Percentiles rank a stretch among this genome's conserved stretches.
These are phyloP conservation scores for Clavispora asparagi DNA, from an alignment of 805 yeast species.

Conservation along the genomic window DNA sequence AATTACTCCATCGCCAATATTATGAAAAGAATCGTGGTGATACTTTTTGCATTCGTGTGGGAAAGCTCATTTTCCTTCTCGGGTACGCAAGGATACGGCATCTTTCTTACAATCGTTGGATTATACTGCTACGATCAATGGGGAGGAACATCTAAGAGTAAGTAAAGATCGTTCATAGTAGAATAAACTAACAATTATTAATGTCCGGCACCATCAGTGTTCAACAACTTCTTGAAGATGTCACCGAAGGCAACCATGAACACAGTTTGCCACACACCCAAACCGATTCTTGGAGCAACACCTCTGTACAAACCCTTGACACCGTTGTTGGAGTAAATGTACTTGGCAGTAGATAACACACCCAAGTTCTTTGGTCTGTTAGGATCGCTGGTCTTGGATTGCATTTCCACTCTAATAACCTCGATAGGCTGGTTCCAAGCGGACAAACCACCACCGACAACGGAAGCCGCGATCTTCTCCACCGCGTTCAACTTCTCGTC, in stretches of 20 bases:
- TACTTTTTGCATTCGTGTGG: slow-evolving; percentile 58
- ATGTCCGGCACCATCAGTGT: slow-evolving; percentile 37
- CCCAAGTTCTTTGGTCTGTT: slow-evolving; percentile 90
- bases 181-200: slow-evolving; percentile 5
- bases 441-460: slow-evolving; percentile 93
- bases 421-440: slow-evolving; percentile 99
- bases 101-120: slow-evolving; percentile 33
- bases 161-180: not conserved
- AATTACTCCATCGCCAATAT: slow-evolving; percentile 78
- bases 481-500: slow-evolving; percentile 60
- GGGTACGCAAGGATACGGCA: slow-evolving; percentile 30
- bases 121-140: slow-evolving; percentile 39
- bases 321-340: slow-evolving; percentile 81
- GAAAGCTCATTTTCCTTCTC: slow-evolving; percentile 40
- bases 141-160: slow-evolving; percentile 19
- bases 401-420: slow-evolving; percentile 97
- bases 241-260: slow-evolving; percentile 99
- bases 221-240: slow-evolving; percentile 45
- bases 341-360: slow-evolving; percentile 70
- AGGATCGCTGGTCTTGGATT: slow-evolving; percentile 88
- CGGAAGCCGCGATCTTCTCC: slow-evolving; percentile 82
- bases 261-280: slow-evolving; percentile 97
- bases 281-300: slow-evolving; percentile 93
- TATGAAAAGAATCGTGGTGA: slow-evolving; percentile 66
- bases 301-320: slow-evolving; percentile 90